Conservation (phyloP, 2,329 filamentous ascomycete genomes). For the Myriosclerotinia curreyana region DNA sequence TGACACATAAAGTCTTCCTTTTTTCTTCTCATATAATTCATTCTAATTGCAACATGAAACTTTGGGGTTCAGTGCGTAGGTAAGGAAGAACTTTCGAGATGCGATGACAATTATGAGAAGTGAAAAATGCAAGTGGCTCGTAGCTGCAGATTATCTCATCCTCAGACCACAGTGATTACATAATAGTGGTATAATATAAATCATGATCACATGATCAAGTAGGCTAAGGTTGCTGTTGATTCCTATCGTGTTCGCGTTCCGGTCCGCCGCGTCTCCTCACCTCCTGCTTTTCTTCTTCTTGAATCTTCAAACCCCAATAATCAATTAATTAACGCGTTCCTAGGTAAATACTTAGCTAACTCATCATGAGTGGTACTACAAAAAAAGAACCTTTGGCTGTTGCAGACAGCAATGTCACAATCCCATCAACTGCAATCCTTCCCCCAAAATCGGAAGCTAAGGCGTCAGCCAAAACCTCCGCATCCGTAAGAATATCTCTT, state of each 20-base stretch:
- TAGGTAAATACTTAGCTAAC: background rate
- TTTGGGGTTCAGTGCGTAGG: too few species aligned
- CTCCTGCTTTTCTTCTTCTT: background rate
- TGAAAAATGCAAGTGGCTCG: too few species aligned
- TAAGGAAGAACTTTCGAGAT: too few species aligned
- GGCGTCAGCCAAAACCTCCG: background rate
- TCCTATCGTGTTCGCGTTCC: background rate
- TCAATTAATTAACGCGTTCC: background rate
- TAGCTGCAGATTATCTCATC: too few species aligned
- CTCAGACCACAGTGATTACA: too few species aligned
- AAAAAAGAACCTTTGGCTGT: background rate
- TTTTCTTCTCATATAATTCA: too few species aligned
- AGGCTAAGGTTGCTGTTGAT: too few species aligned
- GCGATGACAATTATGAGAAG: too few species aligned
- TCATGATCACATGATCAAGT: background rate
- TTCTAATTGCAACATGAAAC: too few species aligned
- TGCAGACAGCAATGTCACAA: constrained; percentile 2
- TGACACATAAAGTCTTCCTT: too few species aligned
- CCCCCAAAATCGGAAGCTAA: background rate
- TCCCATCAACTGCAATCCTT: background rate
- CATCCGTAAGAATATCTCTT: background rate
- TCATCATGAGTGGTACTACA: background rate
- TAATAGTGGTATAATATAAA: too few species aligned
- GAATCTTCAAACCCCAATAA: background rate
- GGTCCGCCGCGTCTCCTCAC: background rate